Base-by-base conservation (phyloP, 1,284 basidiomycete genomes). In the Sporisorium scitamineum region DNA sequence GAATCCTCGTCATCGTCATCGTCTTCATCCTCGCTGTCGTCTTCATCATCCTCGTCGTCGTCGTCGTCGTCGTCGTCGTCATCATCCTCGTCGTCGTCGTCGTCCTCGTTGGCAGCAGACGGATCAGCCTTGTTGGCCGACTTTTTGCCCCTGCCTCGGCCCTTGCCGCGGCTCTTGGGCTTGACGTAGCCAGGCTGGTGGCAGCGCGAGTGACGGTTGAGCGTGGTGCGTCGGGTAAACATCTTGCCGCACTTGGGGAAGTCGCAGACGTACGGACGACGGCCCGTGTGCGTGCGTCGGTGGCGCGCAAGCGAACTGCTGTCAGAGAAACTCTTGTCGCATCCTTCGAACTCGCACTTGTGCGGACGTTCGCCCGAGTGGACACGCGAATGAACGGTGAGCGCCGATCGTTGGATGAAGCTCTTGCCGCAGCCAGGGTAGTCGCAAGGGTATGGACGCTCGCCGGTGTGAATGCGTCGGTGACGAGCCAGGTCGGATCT, bases 331-430 rank as follows among this genome's bases (percentile, higher is more conserved):
- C 87, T 86, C 79, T 89, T 89, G 47, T 82, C 81, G 59, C 94
- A 95, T 7, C 90, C 92, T 13, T 80, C 77, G 42, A 82, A 82
- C 65, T 84, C 82, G 86, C 93, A 95, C 66, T 89, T 90, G 85
- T 94, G 93, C 2, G 93, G 93, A 83, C 93, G 93, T 87, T 95
- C 93, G 53, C 94, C 93, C 7, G 93, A 94, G 82, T 95, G 93
- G 10, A 93, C 92, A 41, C 93, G 91, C 60, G 90, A 88, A 85
- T 95, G 93, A 5, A 95, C 94, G 54, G 92, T 92, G 62, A 95
- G 87, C 24, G 94, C 94, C 0, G 82, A 83, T 44, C 80, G 80
- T 59, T 82, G 81, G 26, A 85, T 83, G 72, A 85, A 85, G 60
- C 81, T 83, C 71, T 85, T 85, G 51, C 81, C 80, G 57, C 84